Base-by-base conservation (phyloP, 2,329 filamentous ascomycete species). In the Canariomyces notabilis region DNA sequence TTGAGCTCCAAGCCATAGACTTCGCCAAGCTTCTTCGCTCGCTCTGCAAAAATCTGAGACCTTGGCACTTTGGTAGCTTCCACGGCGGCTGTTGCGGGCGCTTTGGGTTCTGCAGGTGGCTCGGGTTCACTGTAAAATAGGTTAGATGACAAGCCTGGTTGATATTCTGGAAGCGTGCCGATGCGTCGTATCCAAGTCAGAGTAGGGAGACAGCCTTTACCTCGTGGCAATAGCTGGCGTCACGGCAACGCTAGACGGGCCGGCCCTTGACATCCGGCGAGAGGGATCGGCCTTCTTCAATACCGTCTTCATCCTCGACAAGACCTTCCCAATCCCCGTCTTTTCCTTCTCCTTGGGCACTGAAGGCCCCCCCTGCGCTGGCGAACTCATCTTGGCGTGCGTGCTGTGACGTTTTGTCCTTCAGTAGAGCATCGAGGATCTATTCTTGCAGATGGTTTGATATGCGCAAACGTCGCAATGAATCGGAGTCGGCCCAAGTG, bases 1-100 rank as follows among this genome's bases (percentile, higher is more conserved):
- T 75, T 70, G 50, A 81, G 72, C 54, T 78, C 74, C 42, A 80
- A 61, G 21, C 77, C 77, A 50, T 76, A 80, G 38, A 70, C 69
- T 54, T 77, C 71, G 29, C 73, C 74, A 5, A 81, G 66, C 57
- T 72, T 75, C 63, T 74, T 75, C 33, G 74, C 76, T 22, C 77
- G 72, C 62, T 80, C 75, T 57, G 77, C 75, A 40, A 77, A 71
- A 35, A 80, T 61, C 51, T 79, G 69, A 26, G 69, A 62, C 46
- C 71, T 72, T 4, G 74, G 71, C 22, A 79, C 61, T 58, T 64
- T 61, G 23, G 56, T 57, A 6, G 59, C 53, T 15, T 58, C 53
- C 20, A 49, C 45, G 8, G 53, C 53, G 1, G 32, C 33, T 12
- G 39, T 21, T 19, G 48, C 48, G 33, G 52, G 48, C 23, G 38